Evolutionary conservation across 495 filamentous ascomycete species (phyloP), one percentile per base, ranked within the genome.

Genomic region (Penicillium cosmopolitanum): DNA sequence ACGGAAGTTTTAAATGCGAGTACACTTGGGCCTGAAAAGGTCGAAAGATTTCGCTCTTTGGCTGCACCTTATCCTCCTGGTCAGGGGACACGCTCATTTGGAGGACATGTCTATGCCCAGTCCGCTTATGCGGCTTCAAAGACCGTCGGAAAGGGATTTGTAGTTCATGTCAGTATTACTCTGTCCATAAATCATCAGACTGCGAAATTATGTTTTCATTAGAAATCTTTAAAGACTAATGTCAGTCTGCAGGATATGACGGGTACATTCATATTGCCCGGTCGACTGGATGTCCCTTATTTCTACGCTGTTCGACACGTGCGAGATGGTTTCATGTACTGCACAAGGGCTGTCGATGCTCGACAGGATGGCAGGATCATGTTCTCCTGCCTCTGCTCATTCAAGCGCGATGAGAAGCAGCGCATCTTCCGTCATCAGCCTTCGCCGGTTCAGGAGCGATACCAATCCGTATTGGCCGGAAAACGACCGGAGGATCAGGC

Each of bases 31-130:
- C 64, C 66, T 7, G 73, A 77, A 56, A 73, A 62, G 25, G 51
- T 73, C 34, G 69, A 76, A 21, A 56, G 53, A 6, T 77, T 77
- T 23, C 69, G 69, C 34, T 77, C 75, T 5, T 48, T 72, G 8
- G 62, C 74, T 25, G 50, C 46, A 0, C 75, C 75, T 1, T 77
- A 57, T 57, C 60, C 68, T 16, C 73, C 75, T 0, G 75, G 68
- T 9, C 57, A 69, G 4, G 65, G 70, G 19, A 56, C 48, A 5
- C 71, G 68, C 2, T 80, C 82, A 11, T 89, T 79, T 63, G 88
- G 88, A 8, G 88, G 86, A 0, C 85, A 89, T 73, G 87, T 89
- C 6, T 90, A 86, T 60, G 82, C 83, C 3, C 88, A 91, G 63
- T 78, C 85, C 0, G 85, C 80, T 7, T 79, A 86, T 69, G 86